Evolutionary conservation across 2,329 filamentous ascomycete genomes (phyloP), one percentile per base, ranked within the genome.

Genomic region (Fusarium irregulare): DNA sequence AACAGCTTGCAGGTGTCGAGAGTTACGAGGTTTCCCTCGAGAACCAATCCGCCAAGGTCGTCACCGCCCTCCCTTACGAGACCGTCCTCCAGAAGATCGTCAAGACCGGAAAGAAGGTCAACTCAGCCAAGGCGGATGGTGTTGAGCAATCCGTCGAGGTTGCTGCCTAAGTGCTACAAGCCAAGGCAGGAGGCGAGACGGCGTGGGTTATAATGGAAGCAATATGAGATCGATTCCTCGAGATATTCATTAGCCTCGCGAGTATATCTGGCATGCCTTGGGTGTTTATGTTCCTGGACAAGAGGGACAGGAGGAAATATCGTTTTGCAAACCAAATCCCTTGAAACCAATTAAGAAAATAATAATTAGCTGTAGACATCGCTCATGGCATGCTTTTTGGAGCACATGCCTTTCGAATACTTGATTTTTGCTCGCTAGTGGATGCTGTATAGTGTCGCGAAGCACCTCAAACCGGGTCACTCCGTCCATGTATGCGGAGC

Each of bases 101-200:
- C 87, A 97, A 97, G 89, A 97, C 94, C 14, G 94, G 94, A 77
- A 98, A 98, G 89, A 92, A 91, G 77, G 90, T 98, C 79, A 97
- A 92, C 82, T 89, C 86, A 28, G 92, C 87, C 73, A 88, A 89
- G 84, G 91, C 87, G 25, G 91, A 94, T 78, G 92, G 92, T 57
- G 85, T 87, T 64, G 78, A 79, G 60, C 82, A 83, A 79, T 85
- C 85, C 66, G 79, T 89, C 66, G 84, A 84, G 75, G 75, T 87
- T 28, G 71, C 74, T 47, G 77, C 77, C 34, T 80, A 48, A 68
- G 44, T 37, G 34, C 34, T 23, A n/a, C 34, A 11, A 28, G 44
- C 32, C 46, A 51, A 32, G 8, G 41, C 41, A 42, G n/a, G 50
- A 65, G 28, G 21, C 53, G 42, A 57, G 42, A 45, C 44, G 32